Evolutionary conservation across 2,329 filamentous ascomycete species (phyloP).

Genomic region (Alternaria atra): DNA sequence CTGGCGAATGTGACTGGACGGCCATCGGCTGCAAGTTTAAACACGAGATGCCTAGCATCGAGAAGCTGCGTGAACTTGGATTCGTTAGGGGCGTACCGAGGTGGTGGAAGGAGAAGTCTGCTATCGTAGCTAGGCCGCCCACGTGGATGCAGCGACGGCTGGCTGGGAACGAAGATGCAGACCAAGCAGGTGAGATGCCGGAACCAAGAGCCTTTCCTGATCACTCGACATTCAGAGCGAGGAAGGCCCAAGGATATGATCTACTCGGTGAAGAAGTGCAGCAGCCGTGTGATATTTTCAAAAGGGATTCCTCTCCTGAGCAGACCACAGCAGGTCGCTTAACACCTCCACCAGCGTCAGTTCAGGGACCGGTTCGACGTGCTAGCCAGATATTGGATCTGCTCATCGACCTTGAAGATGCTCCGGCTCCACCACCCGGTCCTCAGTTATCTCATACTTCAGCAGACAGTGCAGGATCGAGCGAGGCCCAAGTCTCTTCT

Average conservation of each 20-base stretch:
- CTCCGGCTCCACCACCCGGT: conserved; percentile 4
- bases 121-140: conserved; percentile 26
- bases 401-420: conserved; percentile 23
- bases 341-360: neutral
- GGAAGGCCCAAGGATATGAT: neutral
- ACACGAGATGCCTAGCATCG: conserved; percentile 85
- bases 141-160: conserved; percentile 40
- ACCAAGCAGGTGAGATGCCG: neutral
- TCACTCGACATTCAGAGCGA: conserved; percentile 4
- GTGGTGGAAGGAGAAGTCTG: conserved; percentile 64
- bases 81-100: conserved; percentile 62
- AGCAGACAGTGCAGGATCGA: neutral
- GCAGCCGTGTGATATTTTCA: neutral
- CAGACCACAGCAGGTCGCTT: neutral
- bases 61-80: conserved; percentile 74
- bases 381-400: conserved; percentile 3
- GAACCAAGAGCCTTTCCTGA: conserved; percentile 16
- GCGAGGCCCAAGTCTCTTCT: neutral
- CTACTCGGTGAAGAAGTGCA: neutral
- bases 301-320: neutral
- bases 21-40: conserved; percentile 90
- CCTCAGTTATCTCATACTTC: conserved; percentile 5
- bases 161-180: conserved; percentile 9
- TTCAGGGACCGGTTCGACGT: neutral
- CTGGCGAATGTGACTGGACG: conserved; percentile 83